phyloP scores from a whole-genome alignment of 2,329 filamentous ascomycete genomes.

The Xylariomycetidae sp. region DNA sequence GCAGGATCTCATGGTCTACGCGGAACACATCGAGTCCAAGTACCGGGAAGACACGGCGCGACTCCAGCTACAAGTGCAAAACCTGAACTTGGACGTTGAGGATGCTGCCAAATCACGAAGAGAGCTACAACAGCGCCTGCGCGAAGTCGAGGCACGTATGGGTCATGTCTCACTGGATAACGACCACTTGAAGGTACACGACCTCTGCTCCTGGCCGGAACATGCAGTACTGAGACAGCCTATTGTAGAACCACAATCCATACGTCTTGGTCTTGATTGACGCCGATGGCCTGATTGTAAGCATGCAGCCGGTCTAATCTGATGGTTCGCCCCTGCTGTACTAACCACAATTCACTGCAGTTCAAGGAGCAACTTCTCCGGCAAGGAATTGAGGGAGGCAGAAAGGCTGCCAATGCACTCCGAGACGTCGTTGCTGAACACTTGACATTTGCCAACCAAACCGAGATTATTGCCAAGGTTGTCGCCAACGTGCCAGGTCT shows the following conservation, averaged over 20 bases:
- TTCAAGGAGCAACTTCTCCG: conserved; percentile 51
- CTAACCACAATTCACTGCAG: conserved; percentile 28
- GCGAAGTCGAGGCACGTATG: conserved; percentile 31
- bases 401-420: conserved; percentile 44
- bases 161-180: conserved; percentile 32
- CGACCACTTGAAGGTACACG: conserved; percentile 40
- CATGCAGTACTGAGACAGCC: conserved; percentile 12
- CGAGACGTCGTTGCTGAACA: conserved; percentile 41
- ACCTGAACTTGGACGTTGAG: conserved; percentile 43
- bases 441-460: conserved; percentile 37
- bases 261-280: conserved; percentile 58
- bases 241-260: conserved; percentile 43
- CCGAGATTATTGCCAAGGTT: conserved; percentile 51
- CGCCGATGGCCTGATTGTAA: conserved; percentile 56
- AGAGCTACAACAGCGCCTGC: conserved; percentile 43
- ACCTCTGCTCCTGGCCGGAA: conserved; percentile 4
- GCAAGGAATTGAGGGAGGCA: conserved; percentile 51
- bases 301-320: conserved; percentile 13
- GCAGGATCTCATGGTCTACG: conserved; percentile 43
- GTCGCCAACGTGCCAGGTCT: conserved; percentile 50
- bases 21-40: conserved; percentile 36
- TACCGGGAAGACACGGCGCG: conserved; percentile 38
- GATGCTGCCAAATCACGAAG: conserved; percentile 42
- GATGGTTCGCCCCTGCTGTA: conserved; percentile 6
- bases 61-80: conserved; percentile 35